Evolutionary conservation across 2,329 filamentous ascomycete species (phyloP), one percentile per base, ranked within the genome.

Genomic region (Dothidotthia symphoricarpi): DNA sequence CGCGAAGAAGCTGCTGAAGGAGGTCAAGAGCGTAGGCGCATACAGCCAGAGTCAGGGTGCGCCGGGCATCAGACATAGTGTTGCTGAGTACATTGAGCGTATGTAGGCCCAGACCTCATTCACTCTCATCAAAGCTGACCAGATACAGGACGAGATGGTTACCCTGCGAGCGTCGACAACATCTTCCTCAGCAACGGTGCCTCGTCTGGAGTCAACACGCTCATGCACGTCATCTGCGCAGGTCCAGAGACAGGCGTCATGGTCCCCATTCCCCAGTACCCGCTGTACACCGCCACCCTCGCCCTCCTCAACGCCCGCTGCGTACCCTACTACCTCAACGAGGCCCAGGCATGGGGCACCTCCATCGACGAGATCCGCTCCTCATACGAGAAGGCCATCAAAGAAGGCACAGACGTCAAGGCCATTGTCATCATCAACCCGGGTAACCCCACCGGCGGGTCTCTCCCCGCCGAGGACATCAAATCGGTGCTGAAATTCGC

Each of bases 351-450:
- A 48, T 98, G 93, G 93, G 86, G 87, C 46, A 97, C 91, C 31
- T 85, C 94, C 62, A 71, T 96, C 28, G 74, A 78, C n/a, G 78
- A 80, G 30, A 93, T 98, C 69, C 81, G 81, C 54, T 66, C 77
- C 26, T 77, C 89, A 1, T 81, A 93, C 63, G 75, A 81, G 40
- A 81, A 87, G 63, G 91, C 90, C 49, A 81, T 83, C 64, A 72
- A 75, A 36, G 79, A 87, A 35, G 90, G 89, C 46, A 83, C 83
- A 44, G 89, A 97, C 55, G 87, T 96, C 36, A 88, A 90, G 58
- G 87, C 88, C 55, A 89, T 98, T 55, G 91, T 93, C 52, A 85
- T 98, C 58, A 98, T 98, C 75, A 98, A 98, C 77, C 93, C 93
- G 0, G 93, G 93, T 43, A 98, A 98, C 73, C 93, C 93, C 3